These are phyloP conservation scores for Uronychia setigera DNA, from an alignment of 73 alveolate genomes.

Conservation along the genomic window DNA sequence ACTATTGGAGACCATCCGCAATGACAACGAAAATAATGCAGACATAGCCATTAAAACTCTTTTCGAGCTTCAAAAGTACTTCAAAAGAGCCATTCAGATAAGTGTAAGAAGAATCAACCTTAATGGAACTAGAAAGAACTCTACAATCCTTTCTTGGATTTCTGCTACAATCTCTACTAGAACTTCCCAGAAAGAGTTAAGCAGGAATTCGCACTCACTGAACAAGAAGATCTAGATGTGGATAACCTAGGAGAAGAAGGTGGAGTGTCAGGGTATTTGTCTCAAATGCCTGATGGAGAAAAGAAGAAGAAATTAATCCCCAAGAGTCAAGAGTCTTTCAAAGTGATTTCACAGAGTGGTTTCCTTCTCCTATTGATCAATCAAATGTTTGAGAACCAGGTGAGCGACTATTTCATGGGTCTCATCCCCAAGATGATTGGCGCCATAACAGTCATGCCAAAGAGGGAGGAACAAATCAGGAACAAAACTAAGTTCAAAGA, in stretches of 20 bases:
- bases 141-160: constrained; percentile 21
- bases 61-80: constrained; percentile 40
- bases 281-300: background rate
- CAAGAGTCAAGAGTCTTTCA: constrained; percentile 23
- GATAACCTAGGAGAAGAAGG: background rate
- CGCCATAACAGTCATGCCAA: background rate
- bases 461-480: background rate
- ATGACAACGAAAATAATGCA: constrained; percentile 54
- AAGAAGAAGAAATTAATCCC: constrained; percentile 11
- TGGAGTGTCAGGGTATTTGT: background rate
- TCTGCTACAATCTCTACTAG: constrained; percentile 16
- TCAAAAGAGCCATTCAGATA: constrained; percentile 24
- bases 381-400: constrained; percentile 23
- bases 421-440: constrained; percentile 17
- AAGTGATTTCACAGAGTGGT: constrained; percentile 13
- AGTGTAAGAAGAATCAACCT: background rate
- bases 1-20: constrained; percentile 10
- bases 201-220: background rate
- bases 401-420: background rate
- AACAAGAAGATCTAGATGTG: constrained; percentile 14
- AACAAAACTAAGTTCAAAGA: background rate
- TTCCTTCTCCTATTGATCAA: constrained; percentile 16
- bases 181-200: constrained; percentile 24
- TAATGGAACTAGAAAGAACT: constrained; percentile 21
- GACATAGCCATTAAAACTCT: constrained; percentile 45